phyloP scores from a whole-genome alignment of 345 rosid species.

The Kandelia obovata region DNA sequence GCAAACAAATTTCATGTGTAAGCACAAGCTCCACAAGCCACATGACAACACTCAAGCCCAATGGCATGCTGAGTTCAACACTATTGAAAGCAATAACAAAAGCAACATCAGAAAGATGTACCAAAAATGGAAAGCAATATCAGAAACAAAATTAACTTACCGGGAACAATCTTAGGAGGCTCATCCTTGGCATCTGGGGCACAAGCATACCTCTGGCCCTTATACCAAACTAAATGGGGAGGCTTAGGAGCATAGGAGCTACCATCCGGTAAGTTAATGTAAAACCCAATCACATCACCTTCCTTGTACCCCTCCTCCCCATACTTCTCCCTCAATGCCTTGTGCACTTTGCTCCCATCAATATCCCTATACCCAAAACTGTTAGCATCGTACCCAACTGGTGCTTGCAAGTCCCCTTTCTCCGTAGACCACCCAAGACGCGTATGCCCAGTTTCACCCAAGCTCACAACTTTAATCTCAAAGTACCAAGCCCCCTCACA shows the following conservation, averaged over 20 bases:
- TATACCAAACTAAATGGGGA: constrained; percentile 74
- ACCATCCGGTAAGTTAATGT: constrained; percentile 85
- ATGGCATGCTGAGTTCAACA: not conserved
- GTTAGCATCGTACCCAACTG: constrained; percentile 86
- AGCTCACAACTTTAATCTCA: constrained; percentile 66
- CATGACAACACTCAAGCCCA: not conserved
- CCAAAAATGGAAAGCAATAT: not conserved
- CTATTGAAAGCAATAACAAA: not conserved
- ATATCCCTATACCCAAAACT: constrained; percentile 91
- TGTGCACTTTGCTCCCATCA: constrained; percentile 97
- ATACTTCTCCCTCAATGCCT: constrained; percentile 83
- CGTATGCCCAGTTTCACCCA: constrained; percentile 93
- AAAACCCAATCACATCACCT: constrained; percentile 90
- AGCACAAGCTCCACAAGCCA: not conserved
- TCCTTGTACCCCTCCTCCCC: constrained; percentile 89
- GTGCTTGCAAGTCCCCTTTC: constrained; percentile 97
- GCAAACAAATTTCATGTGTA: not conserved
- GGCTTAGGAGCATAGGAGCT: constrained; percentile 64
- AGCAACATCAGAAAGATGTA: not conserved
- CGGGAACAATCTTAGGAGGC: constrained; percentile 75
- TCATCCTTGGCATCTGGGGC: constrained; percentile 79
- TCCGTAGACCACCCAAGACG: constrained; percentile 93
- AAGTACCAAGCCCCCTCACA: constrained; percentile 97
- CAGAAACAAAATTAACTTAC: constrained; percentile 35
- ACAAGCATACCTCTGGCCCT: constrained; percentile 80